Base-by-base conservation (phyloP, 495 filamentous ascomycete genomes). In the Diplogelasinospora grovesii region DNA sequence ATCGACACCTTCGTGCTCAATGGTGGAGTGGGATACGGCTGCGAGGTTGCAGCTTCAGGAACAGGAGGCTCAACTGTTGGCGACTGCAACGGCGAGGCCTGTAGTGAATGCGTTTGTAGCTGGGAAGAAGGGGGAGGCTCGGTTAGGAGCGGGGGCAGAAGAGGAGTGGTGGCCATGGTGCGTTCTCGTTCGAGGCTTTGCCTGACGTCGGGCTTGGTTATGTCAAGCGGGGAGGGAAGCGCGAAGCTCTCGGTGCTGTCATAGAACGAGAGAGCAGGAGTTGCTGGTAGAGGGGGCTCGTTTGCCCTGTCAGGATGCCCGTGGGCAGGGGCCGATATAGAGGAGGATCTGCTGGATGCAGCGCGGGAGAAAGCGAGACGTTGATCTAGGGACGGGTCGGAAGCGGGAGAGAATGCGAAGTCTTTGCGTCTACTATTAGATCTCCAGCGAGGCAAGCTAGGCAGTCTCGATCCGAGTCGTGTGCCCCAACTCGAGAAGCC, bases 51-150 rank as follows among this genome's bases (percentile, higher is more conserved):
- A 57, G 46, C 3, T 68, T 62, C 3, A 40, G 41, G 15, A 50
- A 16, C 3, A 40, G 34, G 36, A 1, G 55, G 57, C 5, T 64
- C 59, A 19, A 73, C 41, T n/a, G 79, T 83, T 0, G 89, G 87
- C 0, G 89, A 94, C 53, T 92, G 85, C 28, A 94, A 63, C 3
- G 88, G 87, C 3, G 88, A 92, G 36, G 82, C 70, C 6, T 83
- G 70, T 27, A 75, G 39, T 21, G 68, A 60, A 38, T 48, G 69
- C 35, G 36, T 38, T 49, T 48, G 50, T 45, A 61, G 37, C 5
- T 59, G 57, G 21, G 49, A 45, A 5, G 43, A 8, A 7, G 53
- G n/a, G n/a, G n/a, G 48, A 4, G 39, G 34, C 24, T 81, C 76
- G 26, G 77, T 78, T 65, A 89, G 72, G 33, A 93, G 66, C 0